Base-by-base conservation (phyloP, 2,329 filamentous ascomycete species). In the Passalora sequoiae region DNA sequence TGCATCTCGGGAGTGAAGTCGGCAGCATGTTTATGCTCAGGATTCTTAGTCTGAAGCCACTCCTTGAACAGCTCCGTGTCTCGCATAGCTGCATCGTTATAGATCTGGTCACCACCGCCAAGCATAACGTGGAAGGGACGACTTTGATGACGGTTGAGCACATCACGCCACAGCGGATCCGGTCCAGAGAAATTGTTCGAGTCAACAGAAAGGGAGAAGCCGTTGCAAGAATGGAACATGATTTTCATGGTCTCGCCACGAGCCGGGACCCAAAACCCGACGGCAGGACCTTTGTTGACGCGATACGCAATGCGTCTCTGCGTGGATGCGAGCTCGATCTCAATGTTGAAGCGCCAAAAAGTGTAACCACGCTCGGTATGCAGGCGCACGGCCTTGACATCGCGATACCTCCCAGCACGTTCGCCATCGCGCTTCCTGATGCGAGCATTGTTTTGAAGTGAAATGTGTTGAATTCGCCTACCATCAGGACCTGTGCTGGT, bases 141-240 rank as follows among this genome's bases (percentile, higher is more conserved):
- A 30, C 83, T 86, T 65, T 95, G 89, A 61, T 98, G 92, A 74
- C 68, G 86, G 63, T 96, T 96, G 49, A 97, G 73, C 4, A 97
- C 88, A 63, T 98, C 92, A 43, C 91, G 83, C 92, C 94, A 98
- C 67, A 98, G 76, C 1, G 92, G 92, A 66, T 98, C 92, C 0
- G 94, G 92, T 0, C 92, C 92, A 60, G 84, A 92, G 62, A 96
- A 84, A 33, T 82, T 75, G 60, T 94, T 77, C 0, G 88, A 71
- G 50, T 94, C 82, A 17, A 86, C 85, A 44, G 78, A 84, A 39
- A 84, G 65, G 56, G 87, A 91, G 71, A 98, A 98, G 2, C 94
- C 92, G 63, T 98, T 98, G 71, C 92, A 95, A 63, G 86, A 95
- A 69, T 97, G 80, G 69, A 96, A 98, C 89, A 97, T 95, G 63